Evolutionary conservation across 495 filamentous ascomycete species (phyloP).

Genomic region (Penicillium cosmopolitanum): DNA sequence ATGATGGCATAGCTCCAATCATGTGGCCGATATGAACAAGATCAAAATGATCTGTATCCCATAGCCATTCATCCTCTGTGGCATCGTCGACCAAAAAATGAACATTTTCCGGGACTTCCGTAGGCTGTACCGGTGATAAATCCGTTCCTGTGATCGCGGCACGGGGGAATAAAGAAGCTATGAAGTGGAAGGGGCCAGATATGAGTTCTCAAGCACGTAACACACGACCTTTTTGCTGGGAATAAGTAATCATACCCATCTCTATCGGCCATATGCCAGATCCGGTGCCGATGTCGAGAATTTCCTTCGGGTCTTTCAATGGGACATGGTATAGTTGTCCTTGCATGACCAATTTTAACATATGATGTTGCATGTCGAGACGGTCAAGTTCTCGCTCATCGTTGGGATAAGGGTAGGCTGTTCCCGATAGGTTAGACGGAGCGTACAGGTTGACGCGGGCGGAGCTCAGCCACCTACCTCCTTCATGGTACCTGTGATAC

Average conservation of each 20-base stretch:
- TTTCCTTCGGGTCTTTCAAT: conserved; percentile 52
- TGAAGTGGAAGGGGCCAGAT: conserved; percentile 4
- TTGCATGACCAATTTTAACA: conserved; percentile 57
- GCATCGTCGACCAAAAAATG: conserved; percentile 62
- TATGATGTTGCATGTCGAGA: conserved; percentile 63
- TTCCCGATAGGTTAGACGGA: conserved; percentile 1
- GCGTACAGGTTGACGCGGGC: not conserved
- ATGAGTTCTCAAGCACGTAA: conserved; percentile 14
- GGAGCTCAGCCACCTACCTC: conserved; percentile 43
- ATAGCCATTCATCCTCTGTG: conserved; percentile 55
- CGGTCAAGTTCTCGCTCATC: conserved; percentile 60
- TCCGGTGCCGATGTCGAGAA: conserved; percentile 71
- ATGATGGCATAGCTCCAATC: conserved; percentile 44
- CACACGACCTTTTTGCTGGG: conserved; percentile 22
- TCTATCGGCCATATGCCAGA: conserved; percentile 77
- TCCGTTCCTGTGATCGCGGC: conserved; percentile 64
- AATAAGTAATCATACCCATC: conserved; percentile 44
- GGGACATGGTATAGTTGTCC: conserved; percentile 62
- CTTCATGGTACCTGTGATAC: conserved; percentile 62
- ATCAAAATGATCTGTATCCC: conserved; percentile 49
- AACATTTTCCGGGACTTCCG: conserved; percentile 58
- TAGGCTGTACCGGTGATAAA: conserved; percentile 66
- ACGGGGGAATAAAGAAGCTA: conserved; percentile 56
- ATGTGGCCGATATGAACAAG: conserved; percentile 52
- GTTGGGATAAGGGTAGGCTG: conserved; percentile 60